Evolutionary conservation across 148 eudicot species (phyloP), one percentile per base, ranked within the genome.

Genomic region (Gaultheria prostrata): DNA sequence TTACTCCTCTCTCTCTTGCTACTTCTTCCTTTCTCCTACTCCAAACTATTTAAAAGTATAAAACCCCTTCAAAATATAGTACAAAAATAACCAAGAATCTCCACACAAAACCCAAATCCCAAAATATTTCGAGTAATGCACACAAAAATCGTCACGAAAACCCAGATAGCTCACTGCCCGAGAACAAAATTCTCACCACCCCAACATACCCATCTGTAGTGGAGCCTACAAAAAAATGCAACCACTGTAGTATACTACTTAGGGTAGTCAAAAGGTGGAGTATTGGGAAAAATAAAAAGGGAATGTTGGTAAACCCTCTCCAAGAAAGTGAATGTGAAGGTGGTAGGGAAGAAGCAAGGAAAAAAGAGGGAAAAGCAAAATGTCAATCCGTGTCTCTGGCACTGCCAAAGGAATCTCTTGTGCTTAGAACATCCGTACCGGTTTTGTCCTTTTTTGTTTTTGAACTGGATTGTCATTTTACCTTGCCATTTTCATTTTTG

Each of bases 1-100:
- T 89, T 13, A 57, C 80, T 79, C 86, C 80, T 72, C 83, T 70
- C 49, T 49, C 82, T 50, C 15, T 51, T 26, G 15, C 82, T 86
- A 76, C 80, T 53, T 32, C 78, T 45, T 71, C 8, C 69, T 77
- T 78, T n/a, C 45, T 76, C 59, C 18, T 80, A 54, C 24, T 49
- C 57, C 21, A 45, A 86, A 43, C 24, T 45, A 61, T 6, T 39
- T 54, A 54, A 15, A 54, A 15, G 21, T 54, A 20, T 17, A 21
- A 65, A 76, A 61, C 53, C 24, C 79, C 76, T 33, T 26, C 74
- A 75, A 63, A 57, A 74, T 54, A 33, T 33, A 33, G 35, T 33
- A 75, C 45, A 63, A 28, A 49, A 39, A 80, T 79, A 80, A 18
- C 61, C 78, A 85, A 85, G 18, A 70, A 69, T 32, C 82, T 76